Evolutionary conservation across 2,329 filamentous ascomycete genomes (phyloP).

Genomic region (Hymenotorrendiella dingleyae): DNA sequence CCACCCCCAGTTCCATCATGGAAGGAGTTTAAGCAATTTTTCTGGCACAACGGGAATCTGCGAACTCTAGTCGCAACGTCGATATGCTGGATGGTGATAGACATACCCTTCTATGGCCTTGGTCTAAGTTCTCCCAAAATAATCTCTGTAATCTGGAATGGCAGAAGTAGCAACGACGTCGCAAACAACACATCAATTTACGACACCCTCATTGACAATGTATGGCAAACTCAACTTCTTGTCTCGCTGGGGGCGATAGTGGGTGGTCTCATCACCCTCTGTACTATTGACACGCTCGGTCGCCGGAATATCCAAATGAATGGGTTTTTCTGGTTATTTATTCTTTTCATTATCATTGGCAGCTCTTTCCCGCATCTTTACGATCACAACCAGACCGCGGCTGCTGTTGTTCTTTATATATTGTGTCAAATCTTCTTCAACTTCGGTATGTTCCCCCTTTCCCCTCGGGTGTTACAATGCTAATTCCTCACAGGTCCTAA

Average conservation of each 20-base stretch:
- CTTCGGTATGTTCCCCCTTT: constrained; percentile 19
- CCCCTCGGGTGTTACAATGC: too few species aligned
- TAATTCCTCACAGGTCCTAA: constrained; percentile 58
- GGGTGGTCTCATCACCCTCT: constrained; percentile 15
- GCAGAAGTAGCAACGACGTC: not conserved
- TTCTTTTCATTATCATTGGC: constrained; percentile 20
- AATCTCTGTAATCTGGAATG: constrained; percentile 18
- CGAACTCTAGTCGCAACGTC: constrained; percentile 58
- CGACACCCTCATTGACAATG: constrained; percentile 9
- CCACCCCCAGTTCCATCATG: constrained; percentile 17
- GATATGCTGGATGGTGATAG: constrained; percentile 22
- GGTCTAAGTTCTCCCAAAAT: constrained; percentile 50
- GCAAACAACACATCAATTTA: too few species aligned
- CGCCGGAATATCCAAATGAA: constrained; percentile 19
- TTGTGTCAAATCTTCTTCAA: constrained; percentile 22
- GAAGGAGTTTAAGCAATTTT: constrained; percentile 21
- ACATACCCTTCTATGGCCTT: constrained; percentile 46
- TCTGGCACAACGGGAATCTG: constrained; percentile 41
- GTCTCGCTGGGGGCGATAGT: constrained; percentile 18
- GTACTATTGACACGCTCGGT: constrained; percentile 18
- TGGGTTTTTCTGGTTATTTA: constrained; percentile 22
- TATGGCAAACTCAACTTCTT: constrained; percentile 18
- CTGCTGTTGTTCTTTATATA: constrained; percentile 17
- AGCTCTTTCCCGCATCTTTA: constrained; percentile 15
- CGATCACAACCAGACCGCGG: constrained; percentile 8